Evolutionary conservation across 768 basidiomycete genomes (phyloP).

Genomic region (Rhodotorula kratochvilovae): DNA sequence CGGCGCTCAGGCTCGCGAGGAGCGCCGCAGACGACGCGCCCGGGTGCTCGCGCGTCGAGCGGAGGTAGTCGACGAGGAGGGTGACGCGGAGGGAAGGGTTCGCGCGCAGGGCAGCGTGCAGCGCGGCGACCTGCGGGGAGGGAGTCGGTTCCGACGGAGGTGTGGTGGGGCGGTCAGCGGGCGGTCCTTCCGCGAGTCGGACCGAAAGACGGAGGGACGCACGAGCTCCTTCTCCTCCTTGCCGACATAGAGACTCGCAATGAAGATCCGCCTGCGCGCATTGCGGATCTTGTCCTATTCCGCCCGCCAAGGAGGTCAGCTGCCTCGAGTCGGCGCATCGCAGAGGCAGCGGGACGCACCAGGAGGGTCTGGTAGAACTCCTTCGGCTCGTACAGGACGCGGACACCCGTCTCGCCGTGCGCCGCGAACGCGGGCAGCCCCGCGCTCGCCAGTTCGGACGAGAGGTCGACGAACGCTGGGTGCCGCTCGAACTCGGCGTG

Average conservation of each 20-base stretch:
- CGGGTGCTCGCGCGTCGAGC: constrained; percentile 49
- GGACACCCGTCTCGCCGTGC: constrained; percentile 52
- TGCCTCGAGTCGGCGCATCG: background rate
- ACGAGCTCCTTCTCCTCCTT: constrained; percentile 74
- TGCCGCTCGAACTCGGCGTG: constrained; percentile 21
- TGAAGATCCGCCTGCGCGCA: constrained; percentile 75
- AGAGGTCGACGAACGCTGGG: constrained; percentile 19
- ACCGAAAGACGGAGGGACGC: constrained; percentile 44
- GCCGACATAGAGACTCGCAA: constrained; percentile 87
- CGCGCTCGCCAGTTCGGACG: background rate
- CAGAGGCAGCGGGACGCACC: constrained; percentile 46
- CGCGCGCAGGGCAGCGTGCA: constrained; percentile 58
- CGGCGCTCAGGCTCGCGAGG: constrained; percentile 65
- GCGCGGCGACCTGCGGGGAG: constrained; percentile 61
- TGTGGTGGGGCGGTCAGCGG: background rate
- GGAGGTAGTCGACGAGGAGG: constrained; percentile 71
- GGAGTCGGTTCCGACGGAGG: background rate
- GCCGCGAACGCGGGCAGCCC: constrained; percentile 54
- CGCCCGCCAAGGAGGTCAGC: background rate
- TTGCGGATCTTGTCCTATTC: constrained; percentile 66
- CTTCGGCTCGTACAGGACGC: constrained; percentile 57
- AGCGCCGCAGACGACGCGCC: constrained; percentile 51
- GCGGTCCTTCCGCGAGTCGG: background rate
- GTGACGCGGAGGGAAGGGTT: constrained; percentile 64
- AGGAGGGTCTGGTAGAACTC: constrained; percentile 59